Evolutionary conservation across 2,329 filamentous ascomycete genomes (phyloP).

Genomic region (Monilinia aucupariae): DNA sequence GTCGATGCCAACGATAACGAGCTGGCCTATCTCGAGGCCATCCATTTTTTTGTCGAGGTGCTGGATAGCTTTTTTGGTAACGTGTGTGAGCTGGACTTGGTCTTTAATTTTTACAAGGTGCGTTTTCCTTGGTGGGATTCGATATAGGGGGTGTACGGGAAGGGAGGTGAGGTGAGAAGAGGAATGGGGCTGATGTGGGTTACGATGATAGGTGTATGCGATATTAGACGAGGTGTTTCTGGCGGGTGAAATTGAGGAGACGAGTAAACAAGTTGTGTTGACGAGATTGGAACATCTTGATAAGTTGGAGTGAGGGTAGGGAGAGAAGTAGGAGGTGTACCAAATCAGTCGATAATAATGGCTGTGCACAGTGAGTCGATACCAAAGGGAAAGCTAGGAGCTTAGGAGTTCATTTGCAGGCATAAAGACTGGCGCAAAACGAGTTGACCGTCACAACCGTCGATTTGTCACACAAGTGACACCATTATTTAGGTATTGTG

Average conservation of each 20-base stretch:
- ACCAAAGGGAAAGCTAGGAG: constrained; percentile 9
- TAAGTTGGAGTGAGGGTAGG: constrained; percentile 67
- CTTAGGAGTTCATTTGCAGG: constrained; percentile 1
- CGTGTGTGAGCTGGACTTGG: constrained; percentile 93
- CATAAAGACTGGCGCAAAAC: not conserved
- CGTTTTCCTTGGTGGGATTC: constrained; percentile 10
- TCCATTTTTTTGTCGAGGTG: constrained; percentile 99
- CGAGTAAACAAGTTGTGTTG: constrained; percentile 94
- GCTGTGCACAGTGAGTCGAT: not conserved
- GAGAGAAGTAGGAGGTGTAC: not conserved
- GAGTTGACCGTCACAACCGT: not conserved
- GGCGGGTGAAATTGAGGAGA: constrained; percentile 97
- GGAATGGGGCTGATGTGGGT: constrained; percentile 10
- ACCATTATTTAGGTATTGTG: constrained; percentile 15
- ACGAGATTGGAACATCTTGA: constrained; percentile 92
- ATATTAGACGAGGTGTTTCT: constrained; percentile 98
- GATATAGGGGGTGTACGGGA: not conserved
- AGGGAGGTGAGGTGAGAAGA: not conserved
- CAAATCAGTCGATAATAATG: not conserved
- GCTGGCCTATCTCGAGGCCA: constrained; percentile 90
- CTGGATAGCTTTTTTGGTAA: constrained; percentile 98
- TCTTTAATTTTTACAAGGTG: constrained; percentile 70
- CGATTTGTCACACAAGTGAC: constrained; percentile 4
- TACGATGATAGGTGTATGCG: constrained; percentile 69
- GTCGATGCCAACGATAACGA: constrained; percentile 99